These are phyloP conservation scores for Pseudisothecium myosuroides DNA, from an alignment of 225 moss, liverwort and hornwort genomes.

Conservation along the genomic window DNA sequence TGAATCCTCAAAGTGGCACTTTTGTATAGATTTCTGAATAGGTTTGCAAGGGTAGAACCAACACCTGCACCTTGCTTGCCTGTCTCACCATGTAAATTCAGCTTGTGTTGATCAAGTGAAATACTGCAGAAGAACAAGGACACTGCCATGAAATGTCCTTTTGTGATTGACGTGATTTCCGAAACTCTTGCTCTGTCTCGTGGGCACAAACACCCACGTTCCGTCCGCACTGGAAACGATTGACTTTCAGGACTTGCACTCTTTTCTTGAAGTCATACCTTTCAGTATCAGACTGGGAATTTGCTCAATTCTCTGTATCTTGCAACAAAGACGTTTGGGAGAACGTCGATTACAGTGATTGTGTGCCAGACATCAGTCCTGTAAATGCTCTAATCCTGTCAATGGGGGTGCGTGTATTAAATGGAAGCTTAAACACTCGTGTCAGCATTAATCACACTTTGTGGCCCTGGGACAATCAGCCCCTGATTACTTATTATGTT, in stretches of 20 bases:
- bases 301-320: background rate
- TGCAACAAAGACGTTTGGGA: background rate
- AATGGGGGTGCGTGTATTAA: background rate
- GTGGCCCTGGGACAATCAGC: background rate
- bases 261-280: background rate
- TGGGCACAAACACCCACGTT: no score
- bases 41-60: background rate
- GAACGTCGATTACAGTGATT: background rate
- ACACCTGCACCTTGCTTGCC: background rate
- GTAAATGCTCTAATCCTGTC: background rate
- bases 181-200: background rate
- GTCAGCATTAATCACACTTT: background rate
- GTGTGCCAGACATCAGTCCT: background rate
- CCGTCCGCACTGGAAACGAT: background rate
- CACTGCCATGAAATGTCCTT: background rate
- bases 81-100: conserved; percentile 13
- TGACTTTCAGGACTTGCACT: no score
- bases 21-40: conserved; percentile 28
- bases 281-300: background rate
- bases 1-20: background rate
- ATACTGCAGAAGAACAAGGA: background rate
- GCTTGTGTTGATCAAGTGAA: background rate
- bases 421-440: background rate
- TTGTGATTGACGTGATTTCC: background rate
- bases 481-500: no score